Base-by-base conservation (phyloP, 176 grass and related monocot species). In the Ensete ventricosum region DNA sequence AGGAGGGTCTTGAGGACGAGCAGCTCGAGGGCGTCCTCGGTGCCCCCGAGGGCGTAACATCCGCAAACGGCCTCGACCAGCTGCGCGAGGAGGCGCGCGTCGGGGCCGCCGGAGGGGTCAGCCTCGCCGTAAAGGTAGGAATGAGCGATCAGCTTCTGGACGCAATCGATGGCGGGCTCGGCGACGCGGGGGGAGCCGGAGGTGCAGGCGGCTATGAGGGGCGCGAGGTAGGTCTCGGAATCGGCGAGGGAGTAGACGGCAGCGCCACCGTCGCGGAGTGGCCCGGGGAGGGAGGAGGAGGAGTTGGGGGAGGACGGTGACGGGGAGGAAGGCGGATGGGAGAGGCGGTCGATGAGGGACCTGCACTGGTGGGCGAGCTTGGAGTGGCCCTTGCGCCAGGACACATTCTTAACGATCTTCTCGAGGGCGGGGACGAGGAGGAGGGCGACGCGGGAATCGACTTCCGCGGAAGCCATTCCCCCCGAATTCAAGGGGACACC, bases 351-450 rank as follows among this genome's bases (percentile, higher is more conserved):
- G 84, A 99, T 88, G 79, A 99, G 80, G 64, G 88, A 84, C 78
- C 91, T 95, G 96, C 91, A 92, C 57, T 88, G 92, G 73, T 94
- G 90, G 19, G 91, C 93, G 86, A 99, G 91, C 91, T 99, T 99
- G 64, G 91, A 99, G 73, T 99, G 90, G 60, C 88, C 96, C 77
- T 99, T 99, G 59, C 91, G 88, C 96, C 96, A 99, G 8, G 91
- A 99, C 64, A 88, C 73, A 71, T 95, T 95, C 81, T 91, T 99
- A 4, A 95, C 81, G 83, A 99, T 83, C 96, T 99, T 99, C 64
- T 99, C 96, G 62, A 89, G 89, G 78, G 90, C 87, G 17, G 96
- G 96, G 29, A 91, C 81, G 76, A 99, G 84, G 21, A 83, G 66
- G 80, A 85, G 82, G 2, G 83, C 75, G 65, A 99, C 84, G 71